Percentiles rank a stretch among this genome's conserved stretches.
These are phyloP conservation scores for Cercophora sp. DNA, from an alignment of 495 filamentous ascomycete species.

Conservation along the genomic window DNA sequence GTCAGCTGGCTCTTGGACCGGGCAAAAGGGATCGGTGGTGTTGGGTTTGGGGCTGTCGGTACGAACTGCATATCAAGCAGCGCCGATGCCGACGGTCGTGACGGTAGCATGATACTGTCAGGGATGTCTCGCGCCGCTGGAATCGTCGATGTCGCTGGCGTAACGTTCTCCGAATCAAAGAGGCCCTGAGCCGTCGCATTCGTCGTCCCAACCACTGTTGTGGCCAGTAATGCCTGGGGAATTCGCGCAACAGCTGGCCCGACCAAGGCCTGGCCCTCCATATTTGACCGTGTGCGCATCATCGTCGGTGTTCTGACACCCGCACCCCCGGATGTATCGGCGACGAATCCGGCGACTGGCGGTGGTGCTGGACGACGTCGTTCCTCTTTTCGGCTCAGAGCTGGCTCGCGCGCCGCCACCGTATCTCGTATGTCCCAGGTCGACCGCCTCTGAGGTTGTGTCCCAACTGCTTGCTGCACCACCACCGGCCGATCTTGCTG, in stretches of 20 bases:
- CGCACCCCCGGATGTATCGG: conserved; percentile 6
- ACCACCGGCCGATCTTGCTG: conserved; percentile 7
- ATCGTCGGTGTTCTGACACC: conserved; percentile 21
- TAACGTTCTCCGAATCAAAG: conserved; percentile 30
- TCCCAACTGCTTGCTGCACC: conserved; percentile 4
- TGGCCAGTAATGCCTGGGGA: conserved; percentile 11
- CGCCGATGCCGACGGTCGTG: conserved; percentile 24
- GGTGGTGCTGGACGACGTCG: not conserved
- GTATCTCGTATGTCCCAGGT: conserved; percentile 17
- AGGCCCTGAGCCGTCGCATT: conserved; percentile 35
- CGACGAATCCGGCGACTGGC: conserved; percentile 28
- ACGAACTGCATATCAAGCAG: conserved; percentile 32
- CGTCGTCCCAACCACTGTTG: conserved; percentile 28
- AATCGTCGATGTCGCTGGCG: conserved; percentile 10
- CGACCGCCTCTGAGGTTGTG: conserved; percentile 14
- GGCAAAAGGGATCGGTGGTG: conserved; percentile 35
- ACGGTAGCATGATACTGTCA: conserved; percentile 21
- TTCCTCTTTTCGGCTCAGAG: conserved; percentile 10
- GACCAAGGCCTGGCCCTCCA: conserved; percentile 11
- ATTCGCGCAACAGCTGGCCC: conserved; percentile 9
- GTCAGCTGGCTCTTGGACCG: conserved; percentile 50
- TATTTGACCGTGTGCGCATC: conserved; percentile 31
- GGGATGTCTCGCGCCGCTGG: conserved; percentile 20
- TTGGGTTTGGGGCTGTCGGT: conserved; percentile 34
- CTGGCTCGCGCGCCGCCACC: conserved; percentile 2